Conservation (phyloP, 2,329 filamentous ascomycete genomes). For the Capronia coronata region DNA sequence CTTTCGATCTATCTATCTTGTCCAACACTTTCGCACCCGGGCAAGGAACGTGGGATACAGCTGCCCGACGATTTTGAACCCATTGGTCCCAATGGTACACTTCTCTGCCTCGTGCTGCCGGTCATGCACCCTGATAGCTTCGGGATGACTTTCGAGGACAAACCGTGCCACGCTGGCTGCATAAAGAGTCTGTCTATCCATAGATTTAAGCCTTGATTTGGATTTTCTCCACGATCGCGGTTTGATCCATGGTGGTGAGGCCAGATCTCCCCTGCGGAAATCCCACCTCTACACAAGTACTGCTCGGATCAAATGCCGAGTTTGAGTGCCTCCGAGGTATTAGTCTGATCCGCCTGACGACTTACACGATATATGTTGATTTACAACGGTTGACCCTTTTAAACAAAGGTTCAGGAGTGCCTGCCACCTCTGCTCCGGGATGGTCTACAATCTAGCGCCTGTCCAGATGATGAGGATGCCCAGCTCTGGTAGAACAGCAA, state of each 20-base stretch:
- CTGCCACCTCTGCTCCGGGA: too few relatives aligned
- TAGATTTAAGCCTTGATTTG: background rate
- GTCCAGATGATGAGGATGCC: too few relatives aligned
- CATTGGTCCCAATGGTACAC: slow-evolving; percentile 27
- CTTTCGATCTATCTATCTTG: background rate
- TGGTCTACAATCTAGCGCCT: too few relatives aligned
- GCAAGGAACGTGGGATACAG: background rate
- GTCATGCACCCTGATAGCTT: background rate
- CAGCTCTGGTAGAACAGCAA: too few relatives aligned
- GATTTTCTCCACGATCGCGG: background rate
- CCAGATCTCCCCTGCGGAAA: too few relatives aligned
- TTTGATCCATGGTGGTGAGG: background rate
- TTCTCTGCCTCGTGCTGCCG: slow-evolving; percentile 23
- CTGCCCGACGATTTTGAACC: slow-evolving; percentile 20
- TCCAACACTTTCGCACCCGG: background rate
- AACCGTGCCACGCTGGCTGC: background rate
- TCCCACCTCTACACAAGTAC: too few relatives aligned
- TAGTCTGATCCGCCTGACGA: too few relatives aligned
- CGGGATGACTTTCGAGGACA: background rate
- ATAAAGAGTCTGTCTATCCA: background rate
- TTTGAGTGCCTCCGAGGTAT: too few relatives aligned
- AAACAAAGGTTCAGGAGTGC: too few relatives aligned
- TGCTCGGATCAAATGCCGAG: too few relatives aligned
- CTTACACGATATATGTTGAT: too few relatives aligned
- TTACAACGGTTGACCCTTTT: too few relatives aligned